These are phyloP conservation scores for Acorus gramineus DNA, from an alignment of 106 monocot genomes.

Conservation along the genomic window DNA sequence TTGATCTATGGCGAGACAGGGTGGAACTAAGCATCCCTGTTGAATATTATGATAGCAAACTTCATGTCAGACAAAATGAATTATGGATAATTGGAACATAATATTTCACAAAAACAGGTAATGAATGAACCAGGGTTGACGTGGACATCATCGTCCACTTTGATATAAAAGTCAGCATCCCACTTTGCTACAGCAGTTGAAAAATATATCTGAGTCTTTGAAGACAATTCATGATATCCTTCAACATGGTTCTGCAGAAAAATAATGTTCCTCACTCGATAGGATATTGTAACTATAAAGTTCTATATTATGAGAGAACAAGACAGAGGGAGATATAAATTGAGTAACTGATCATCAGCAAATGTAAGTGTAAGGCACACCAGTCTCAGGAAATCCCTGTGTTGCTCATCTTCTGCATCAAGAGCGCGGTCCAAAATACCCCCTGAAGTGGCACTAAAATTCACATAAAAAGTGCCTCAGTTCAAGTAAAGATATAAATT, in stretches of 20 bases:
- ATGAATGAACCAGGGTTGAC: constrained; percentile 41
- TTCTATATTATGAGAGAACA: neutral
- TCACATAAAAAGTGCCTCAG: neutral
- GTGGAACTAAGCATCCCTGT: constrained; percentile 47
- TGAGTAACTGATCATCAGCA: neutral
- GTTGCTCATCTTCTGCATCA: constrained; percentile 42
- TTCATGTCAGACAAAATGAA: neutral
- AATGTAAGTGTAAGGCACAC: constrained; percentile 16
- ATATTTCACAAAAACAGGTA: neutral
- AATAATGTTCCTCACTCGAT: neutral
- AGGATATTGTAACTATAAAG: neutral
- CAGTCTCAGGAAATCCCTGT: constrained; percentile 57
- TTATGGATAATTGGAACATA: neutral
- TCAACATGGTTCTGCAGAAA: constrained; percentile 52
- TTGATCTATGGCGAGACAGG: constrained; percentile 55
- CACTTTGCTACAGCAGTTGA: constrained; percentile 52
- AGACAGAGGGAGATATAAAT: neutral
- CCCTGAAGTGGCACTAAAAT: constrained; percentile 34
- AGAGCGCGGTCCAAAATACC: constrained; percentile 43
- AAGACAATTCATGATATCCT: constrained; percentile 51
- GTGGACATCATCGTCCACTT: constrained; percentile 71
- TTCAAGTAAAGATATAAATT: neutral
- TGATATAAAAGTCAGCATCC: constrained; percentile 72
- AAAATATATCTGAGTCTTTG: constrained; percentile 57
- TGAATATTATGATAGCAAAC: neutral